phyloP scores from a whole-genome alignment of 2,329 filamentous ascomycete genomes.

The Magnaporthales sp. region DNA sequence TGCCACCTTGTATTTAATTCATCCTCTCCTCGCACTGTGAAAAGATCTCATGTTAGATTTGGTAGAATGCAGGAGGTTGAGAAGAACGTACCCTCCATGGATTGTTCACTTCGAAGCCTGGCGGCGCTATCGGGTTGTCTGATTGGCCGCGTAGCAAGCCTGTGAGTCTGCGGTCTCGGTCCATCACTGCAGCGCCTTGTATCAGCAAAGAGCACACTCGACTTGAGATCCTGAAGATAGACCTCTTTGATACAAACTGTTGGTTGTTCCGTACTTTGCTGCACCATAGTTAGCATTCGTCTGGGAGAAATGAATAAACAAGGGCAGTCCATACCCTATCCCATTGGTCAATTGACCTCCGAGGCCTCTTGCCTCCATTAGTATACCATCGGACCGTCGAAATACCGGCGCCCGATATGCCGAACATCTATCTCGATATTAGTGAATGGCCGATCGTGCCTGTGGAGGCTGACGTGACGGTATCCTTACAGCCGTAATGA shows the following conservation, averaged over 20 bases:
- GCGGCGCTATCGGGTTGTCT: slow-evolving; percentile 44
- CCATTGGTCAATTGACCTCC: slow-evolving; percentile 55
- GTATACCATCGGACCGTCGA: slow-evolving; percentile 46
- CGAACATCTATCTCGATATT: slow-evolving; percentile 48
- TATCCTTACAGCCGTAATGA: slow-evolving; percentile 48
- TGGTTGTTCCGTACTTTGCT: slow-evolving; percentile 43
- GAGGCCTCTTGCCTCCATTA: slow-evolving; percentile 52
- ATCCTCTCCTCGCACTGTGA: slow-evolving; percentile 6
- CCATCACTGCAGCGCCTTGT: slow-evolving; percentile 44
- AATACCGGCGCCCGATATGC: slow-evolving; percentile 48
- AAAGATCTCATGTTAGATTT: not conserved
- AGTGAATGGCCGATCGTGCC: slow-evolving; percentile 1
- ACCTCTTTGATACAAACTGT: not conserved
- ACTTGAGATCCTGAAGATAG: not conserved
- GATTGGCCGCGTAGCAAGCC: slow-evolving; percentile 50
- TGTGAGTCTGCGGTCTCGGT: slow-evolving; percentile 53
- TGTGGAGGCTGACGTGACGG: slow-evolving; percentile 6
- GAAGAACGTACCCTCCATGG: slow-evolving; percentile 48
- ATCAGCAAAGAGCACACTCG: not conserved
- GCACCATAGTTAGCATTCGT: slow-evolving; percentile 23
- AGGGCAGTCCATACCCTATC: slow-evolving; percentile 39
- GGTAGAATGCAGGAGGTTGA: not conserved
- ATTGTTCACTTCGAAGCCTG: slow-evolving; percentile 54
- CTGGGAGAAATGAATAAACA: slow-evolving; percentile 7
- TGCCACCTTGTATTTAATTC: not conserved